These are phyloP conservation scores for Colletotrichum theobromicola DNA, from an alignment of 2,329 filamentous ascomycete species.

Conservation along the genomic window DNA sequence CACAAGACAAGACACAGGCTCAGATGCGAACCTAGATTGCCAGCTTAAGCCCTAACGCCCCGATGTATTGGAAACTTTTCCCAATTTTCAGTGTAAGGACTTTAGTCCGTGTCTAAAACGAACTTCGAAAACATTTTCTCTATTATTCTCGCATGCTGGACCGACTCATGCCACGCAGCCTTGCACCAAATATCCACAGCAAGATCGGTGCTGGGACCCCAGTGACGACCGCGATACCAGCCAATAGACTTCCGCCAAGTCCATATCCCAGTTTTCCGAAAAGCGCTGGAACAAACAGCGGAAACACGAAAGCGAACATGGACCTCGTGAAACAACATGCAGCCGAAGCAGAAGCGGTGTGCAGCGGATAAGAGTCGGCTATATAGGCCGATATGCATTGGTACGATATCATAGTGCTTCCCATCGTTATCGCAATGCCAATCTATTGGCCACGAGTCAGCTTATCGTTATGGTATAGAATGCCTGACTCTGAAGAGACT, in stretches of 20 bases:
- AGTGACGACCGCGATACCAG: slow-evolving; percentile 39
- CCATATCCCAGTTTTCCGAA: slow-evolving; percentile 41
- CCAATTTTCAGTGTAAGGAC: too few relatives aligned
- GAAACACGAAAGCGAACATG: slow-evolving; percentile 53
- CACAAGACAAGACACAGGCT: background rate
- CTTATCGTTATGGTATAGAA: fast-evolving
- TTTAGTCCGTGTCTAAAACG: too few relatives aligned
- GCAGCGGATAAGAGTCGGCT: slow-evolving; percentile 50
- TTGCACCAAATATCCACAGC: slow-evolving; percentile 45
- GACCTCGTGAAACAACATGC: slow-evolving; percentile 50
- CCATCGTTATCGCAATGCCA: background rate
- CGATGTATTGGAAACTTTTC: background rate
- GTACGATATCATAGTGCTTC: slow-evolving; percentile 6
- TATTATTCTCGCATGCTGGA: background rate
- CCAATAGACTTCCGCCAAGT: slow-evolving; percentile 43
- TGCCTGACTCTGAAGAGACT: background rate
- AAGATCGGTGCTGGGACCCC: slow-evolving; percentile 40
- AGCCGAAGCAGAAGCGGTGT: slow-evolving; percentile 52
- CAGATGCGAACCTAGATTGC: background rate
- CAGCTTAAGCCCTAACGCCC: background rate
- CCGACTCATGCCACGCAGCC: slow-evolving; percentile 28
- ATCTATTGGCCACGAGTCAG: background rate
- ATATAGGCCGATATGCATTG: slow-evolving; percentile 34
- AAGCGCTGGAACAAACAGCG: slow-evolving; percentile 50
- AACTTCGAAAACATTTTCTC: too few relatives aligned